Base-by-base conservation (phyloP, 1,284 basidiomycete species). In the Ceratobasidium sp. region DNA sequence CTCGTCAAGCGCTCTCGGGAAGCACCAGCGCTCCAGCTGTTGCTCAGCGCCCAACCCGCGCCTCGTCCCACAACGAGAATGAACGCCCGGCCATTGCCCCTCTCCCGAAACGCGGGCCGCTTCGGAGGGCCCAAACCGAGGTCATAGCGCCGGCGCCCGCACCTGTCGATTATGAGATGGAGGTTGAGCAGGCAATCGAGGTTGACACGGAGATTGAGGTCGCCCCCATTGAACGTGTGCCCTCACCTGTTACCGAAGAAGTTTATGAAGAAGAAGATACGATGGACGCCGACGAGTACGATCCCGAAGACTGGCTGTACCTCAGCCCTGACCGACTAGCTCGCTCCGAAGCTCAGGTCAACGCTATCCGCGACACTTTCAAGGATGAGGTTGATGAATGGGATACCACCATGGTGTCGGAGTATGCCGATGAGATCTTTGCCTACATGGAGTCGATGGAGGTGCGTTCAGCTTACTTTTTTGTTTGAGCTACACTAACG, bases 361-460 rank as follows among this genome's bases (percentile, higher is more conserved):
- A 88, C 17, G 83, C 85, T 17, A 83, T 96, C 73, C 89, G 88
- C 74, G 84, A 87, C 58, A 82, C 81, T 45, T 92, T 93, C 79
- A 83, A 88, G 50, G 92, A 94, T 72, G 88, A 92, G 68, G 83
- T 91, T 27, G 95, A 98, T 76, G 84, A 90, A 76, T 88, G 88
- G 74, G 97, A 99, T 80, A 91, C 91, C 29, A 94, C 93, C 10
- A 98, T 99, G 96, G 95, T 97, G 25, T 94, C 95, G 53, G 97
- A 99, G 79, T 99, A 99, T 77, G 87, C 95, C 29, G 93, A 96
- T 32, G 96, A 99, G 71, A 99, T 99, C 77, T 99, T 99, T 76
- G 85, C 86, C 71, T 98, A 99, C 80, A 99, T 99, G 97, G 84
- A 84, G 72, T 86, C 92, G 68, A 86, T 97, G 58, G 94, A 98